These are phyloP conservation scores for Clarkia xantiana DNA, from an alignment of 345 rosid species.

Conservation along the genomic window DNA sequence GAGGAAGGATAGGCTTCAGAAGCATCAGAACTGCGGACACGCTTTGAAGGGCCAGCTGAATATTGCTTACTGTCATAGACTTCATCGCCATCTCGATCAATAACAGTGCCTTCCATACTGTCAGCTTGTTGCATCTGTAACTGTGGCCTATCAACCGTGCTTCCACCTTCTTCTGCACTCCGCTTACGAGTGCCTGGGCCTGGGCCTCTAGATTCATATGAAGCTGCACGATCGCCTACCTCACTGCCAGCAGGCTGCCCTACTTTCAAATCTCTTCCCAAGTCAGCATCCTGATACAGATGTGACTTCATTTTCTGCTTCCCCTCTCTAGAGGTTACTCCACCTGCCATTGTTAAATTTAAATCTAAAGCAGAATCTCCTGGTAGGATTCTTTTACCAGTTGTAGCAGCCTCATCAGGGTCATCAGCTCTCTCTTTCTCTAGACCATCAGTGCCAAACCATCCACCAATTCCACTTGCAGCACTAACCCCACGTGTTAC, in stretches of 20 bases:
- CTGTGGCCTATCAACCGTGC: constrained; percentile 69
- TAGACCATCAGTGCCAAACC: constrained; percentile 68
- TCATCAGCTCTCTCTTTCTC: constrained; percentile 68
- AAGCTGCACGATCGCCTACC: constrained; percentile 96
- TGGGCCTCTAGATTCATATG: constrained; percentile 92
- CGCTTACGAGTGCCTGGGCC: constrained; percentile 92
- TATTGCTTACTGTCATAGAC: constrained; percentile 60
- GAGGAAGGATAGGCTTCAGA: constrained; percentile 47
- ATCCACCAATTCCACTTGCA: constrained; percentile 95
- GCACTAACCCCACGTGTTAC: constrained; percentile 89
- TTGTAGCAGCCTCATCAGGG: constrained; percentile 87
- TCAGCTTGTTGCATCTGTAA: constrained; percentile 64
- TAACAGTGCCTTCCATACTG: constrained; percentile 82
- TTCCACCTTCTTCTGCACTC: constrained; percentile 84
- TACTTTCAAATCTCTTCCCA: constrained; percentile 68
- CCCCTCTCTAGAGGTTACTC: constrained; percentile 38
- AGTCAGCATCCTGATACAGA: constrained; percentile 43
- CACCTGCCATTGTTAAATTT: constrained; percentile 73
- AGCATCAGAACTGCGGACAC: constrained; percentile 56
- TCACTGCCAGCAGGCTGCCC: constrained; percentile 96
- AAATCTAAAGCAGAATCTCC: constrained; percentile 50
- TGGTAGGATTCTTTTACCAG: constrained; percentile 40
- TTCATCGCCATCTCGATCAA: constrained; percentile 87
- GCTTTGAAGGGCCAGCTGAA: constrained; percentile 90
- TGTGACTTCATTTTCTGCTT: constrained; percentile 36